Evolutionary conservation across 768 basidiomycete species (phyloP).

Genomic region (Naganishia onofrii): DNA sequence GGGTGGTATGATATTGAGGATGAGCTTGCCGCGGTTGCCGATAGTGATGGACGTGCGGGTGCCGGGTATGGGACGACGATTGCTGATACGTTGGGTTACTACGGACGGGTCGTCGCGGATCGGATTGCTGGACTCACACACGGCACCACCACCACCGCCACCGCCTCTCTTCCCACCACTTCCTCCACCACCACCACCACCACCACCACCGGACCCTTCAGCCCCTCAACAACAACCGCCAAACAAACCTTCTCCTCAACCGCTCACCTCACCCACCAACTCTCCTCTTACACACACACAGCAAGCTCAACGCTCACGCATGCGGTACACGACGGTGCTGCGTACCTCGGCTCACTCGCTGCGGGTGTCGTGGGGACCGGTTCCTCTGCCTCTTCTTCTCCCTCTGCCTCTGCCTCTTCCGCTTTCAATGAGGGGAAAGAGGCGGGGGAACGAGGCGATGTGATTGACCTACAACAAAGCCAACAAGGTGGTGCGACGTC

Average conservation of each 20-base stretch:
- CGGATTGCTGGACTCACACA: neutral
- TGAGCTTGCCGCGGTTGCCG: conserved; percentile 2
- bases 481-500: conserved; percentile 9
- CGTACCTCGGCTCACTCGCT: conserved; percentile 32
- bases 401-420: too few relatives aligned
- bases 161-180: neutral
- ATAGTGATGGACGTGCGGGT: neutral
- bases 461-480: conserved; percentile 33
- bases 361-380: neutral
- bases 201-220: neutral
- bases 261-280: conserved; percentile 24
- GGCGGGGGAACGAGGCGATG: neutral
- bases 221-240: neutral
- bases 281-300: conserved; percentile 32
- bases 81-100: conserved; percentile 16
- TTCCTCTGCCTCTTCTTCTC: too few relatives aligned
- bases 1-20: conserved; percentile 46
- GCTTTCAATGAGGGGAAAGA: too few relatives aligned
- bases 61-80: conserved; percentile 21
- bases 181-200: neutral
- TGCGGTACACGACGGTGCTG: conserved; percentile 41
- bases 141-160: conserved; percentile 3
- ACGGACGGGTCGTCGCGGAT: conserved; percentile 5
- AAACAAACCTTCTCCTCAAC: too few relatives aligned
- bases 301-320: conserved; percentile 35